phyloP scores from a whole-genome alignment of 495 filamentous ascomycete species.

The Thermothielavioides terrestris region DNA sequence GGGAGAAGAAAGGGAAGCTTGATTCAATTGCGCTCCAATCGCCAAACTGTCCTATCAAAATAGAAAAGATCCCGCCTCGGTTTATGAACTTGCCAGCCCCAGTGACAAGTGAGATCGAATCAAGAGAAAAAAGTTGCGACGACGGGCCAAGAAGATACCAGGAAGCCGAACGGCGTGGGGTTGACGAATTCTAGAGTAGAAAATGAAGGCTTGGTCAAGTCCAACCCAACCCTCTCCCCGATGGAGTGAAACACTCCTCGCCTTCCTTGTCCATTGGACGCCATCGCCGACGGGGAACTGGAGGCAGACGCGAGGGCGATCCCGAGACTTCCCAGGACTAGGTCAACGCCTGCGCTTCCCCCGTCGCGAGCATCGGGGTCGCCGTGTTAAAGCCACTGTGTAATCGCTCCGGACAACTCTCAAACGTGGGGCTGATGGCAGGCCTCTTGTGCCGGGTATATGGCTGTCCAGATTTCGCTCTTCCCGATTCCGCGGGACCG shows the following conservation, averaged over 20 bases:
- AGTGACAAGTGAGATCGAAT: constrained; percentile 16
- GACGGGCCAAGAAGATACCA: constrained; percentile 13
- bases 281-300: not conserved
- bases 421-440: constrained; percentile 1
- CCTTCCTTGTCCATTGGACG: not conserved
- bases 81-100: constrained; percentile 29
- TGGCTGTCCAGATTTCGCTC: constrained; percentile 10
- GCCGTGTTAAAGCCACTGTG: constrained; percentile 3
- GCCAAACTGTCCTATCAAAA: constrained; percentile 34
- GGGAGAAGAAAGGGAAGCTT: constrained; percentile 8
- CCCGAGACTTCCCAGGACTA: not conserved
- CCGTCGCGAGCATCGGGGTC: not conserved
- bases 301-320: too few species aligned
- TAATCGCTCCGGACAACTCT: constrained; percentile 2
- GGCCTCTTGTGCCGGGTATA: not conserved
- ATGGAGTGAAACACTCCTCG: not conserved
- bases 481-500: not conserved
- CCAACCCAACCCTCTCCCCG: not conserved
- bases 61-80: constrained; percentile 30
- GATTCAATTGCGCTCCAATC: constrained; percentile 38
- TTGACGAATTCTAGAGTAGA: not conserved
- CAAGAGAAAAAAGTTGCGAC: constrained; percentile 33
- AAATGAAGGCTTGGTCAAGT: not conserved
- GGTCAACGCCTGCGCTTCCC: not conserved
- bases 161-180: not conserved